Evolutionary conservation across 2,329 filamentous ascomycete species (phyloP).

Genomic region (Trichoderma simmonsii): DNA sequence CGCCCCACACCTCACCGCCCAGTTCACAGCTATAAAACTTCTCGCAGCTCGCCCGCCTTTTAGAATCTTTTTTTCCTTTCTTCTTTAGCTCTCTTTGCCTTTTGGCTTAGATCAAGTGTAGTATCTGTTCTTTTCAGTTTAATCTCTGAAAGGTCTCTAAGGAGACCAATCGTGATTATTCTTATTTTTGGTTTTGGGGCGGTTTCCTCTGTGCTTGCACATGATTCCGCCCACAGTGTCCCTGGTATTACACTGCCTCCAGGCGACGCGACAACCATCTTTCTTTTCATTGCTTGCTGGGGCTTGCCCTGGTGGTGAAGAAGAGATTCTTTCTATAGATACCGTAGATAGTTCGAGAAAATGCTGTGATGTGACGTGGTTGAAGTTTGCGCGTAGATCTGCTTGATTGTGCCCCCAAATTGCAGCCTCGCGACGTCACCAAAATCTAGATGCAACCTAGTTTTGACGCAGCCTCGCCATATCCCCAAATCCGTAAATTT

Average conservation of each 20-base stretch:
- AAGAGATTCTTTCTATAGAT: constrained; percentile 28
- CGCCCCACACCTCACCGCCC: constrained; percentile 20
- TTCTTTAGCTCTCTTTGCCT: constrained; percentile 46
- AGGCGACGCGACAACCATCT: constrained; percentile 40
- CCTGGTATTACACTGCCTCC: constrained; percentile 47
- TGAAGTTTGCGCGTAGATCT: too few species aligned
- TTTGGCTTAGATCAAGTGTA: constrained; percentile 89
- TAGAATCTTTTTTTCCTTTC: constrained; percentile 29
- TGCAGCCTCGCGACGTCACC: background rate
- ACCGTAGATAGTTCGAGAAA: background rate
- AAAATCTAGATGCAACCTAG: background rate
- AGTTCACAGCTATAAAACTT: constrained; percentile 26
- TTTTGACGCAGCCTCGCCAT: background rate
- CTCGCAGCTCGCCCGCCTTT: constrained; percentile 6
- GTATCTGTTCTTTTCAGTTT: constrained; percentile 98
- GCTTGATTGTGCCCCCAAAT: background rate
- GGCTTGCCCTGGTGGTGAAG: constrained; percentile 40
- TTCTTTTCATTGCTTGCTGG: constrained; percentile 40
- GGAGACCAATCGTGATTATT: constrained; percentile 74
- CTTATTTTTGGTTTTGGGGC: constrained; percentile 53
- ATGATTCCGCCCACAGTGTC: constrained; percentile 41
- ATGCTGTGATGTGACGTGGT: background rate
- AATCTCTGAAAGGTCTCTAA: constrained; percentile 84
- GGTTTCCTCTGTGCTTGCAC: constrained; percentile 42
- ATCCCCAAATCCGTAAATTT: background rate